Conservation (phyloP, 257 asterid genomes). For the Solanum piurae region DNA sequence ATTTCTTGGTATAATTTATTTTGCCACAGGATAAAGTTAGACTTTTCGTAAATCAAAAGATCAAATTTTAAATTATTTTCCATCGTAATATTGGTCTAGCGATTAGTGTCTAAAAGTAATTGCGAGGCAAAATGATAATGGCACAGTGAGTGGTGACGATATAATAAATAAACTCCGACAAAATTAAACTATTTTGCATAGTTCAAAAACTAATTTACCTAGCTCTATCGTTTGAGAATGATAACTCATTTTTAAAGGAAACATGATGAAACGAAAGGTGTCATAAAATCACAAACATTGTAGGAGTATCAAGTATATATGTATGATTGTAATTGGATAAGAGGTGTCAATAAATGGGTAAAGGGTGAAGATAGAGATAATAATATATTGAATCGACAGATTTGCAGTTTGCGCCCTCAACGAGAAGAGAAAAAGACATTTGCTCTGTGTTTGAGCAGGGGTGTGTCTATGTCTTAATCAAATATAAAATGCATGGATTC, state of each 20-base stretch:
- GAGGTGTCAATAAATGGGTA: not conserved
- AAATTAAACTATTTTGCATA: not conserved
- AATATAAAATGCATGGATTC: not conserved
- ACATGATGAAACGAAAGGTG: not conserved
- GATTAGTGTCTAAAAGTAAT: not conserved
- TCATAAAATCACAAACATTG: not conserved
- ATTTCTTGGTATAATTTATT: too few relatives aligned
- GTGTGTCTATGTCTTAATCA: conserved; percentile 28
- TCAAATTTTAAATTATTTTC: too few relatives aligned
- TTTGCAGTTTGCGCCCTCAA: conserved; percentile 17
- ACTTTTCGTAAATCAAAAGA: not conserved
- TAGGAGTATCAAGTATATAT: not conserved
- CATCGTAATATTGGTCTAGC: not conserved
- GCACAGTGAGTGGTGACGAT: too few relatives aligned
- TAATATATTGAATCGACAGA: not conserved
- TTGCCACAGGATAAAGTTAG: not conserved
- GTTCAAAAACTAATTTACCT: not conserved
- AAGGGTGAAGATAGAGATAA: not conserved
- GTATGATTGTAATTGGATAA: not conserved
- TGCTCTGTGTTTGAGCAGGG: not conserved
- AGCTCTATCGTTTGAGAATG: not conserved
- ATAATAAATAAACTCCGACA: not conserved
- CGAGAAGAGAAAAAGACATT: conserved; percentile 30
- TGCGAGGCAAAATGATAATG: not conserved
- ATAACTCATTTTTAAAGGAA: not conserved